phyloP scores from a whole-genome alignment of 2,329 filamentous ascomycete genomes.

The Alternaria rosae region DNA sequence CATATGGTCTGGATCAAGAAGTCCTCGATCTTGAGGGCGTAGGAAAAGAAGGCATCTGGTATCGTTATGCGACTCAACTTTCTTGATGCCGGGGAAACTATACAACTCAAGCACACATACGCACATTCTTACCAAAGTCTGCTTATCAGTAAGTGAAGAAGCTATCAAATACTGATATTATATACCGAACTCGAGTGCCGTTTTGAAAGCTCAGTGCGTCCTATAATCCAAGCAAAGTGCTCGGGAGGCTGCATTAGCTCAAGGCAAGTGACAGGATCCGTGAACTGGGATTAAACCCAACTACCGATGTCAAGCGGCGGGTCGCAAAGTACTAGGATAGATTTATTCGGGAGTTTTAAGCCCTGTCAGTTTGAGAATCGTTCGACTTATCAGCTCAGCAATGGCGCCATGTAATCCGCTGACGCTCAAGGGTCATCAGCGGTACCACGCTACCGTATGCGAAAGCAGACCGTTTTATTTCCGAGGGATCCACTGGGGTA shows the following conservation, averaged over 20 bases:
- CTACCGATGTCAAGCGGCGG: neutral
- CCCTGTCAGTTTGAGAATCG: neutral
- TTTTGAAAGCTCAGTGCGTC: neutral
- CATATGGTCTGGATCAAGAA: neutral
- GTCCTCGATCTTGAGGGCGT: neutral
- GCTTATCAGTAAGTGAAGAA: neutral
- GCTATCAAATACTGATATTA: neutral
- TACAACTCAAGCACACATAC: neutral
- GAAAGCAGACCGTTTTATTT: neutral
- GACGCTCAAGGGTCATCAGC: neutral
- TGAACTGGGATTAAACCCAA: neutral
- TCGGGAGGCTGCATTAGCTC: constrained; percentile 15
- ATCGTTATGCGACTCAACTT: neutral
- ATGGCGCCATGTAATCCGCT: constrained; percentile 1
- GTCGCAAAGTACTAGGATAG: neutral
- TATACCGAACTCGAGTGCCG: neutral
- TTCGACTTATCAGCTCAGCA: constrained; percentile 2
- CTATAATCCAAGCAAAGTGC: neutral
- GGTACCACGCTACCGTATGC: neutral
- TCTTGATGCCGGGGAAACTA: neutral
- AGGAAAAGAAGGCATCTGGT: neutral
- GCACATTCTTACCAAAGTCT: neutral
- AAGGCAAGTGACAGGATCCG: neutral
- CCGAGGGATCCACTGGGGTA: neutral
- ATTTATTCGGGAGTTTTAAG: neutral